Percentiles rank a stretch among this genome's conserved stretches.
Evolutionary conservation across 2,329 filamentous ascomycete species (phyloP).

Genomic region (Aspergillus piperis): DNA sequence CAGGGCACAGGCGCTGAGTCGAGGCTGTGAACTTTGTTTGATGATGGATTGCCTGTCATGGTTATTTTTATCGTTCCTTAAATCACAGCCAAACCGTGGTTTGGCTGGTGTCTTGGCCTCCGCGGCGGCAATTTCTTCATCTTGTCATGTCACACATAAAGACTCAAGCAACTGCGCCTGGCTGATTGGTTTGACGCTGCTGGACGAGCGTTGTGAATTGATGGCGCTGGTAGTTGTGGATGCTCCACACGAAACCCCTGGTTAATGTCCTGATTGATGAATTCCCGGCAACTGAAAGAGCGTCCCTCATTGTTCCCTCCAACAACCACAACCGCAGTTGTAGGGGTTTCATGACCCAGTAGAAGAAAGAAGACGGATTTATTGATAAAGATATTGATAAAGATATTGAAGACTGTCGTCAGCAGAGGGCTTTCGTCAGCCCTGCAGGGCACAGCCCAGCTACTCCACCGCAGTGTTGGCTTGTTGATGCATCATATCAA

Average conservation of each 20-base stretch:
- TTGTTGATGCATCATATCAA: background rate
- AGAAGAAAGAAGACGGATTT: background rate
- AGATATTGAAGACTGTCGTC: background rate
- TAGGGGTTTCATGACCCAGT: background rate
- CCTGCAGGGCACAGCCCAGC: background rate
- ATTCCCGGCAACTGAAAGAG: too few relatives aligned
- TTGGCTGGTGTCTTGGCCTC: background rate
- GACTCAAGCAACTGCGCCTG: background rate
- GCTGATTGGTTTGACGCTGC: background rate
- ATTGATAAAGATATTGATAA: background rate
- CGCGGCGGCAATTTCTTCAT: slow-evolving; percentile 7
- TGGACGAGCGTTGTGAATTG: background rate
- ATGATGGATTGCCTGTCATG: slow-evolving; percentile 5
- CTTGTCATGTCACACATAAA: slow-evolving; percentile 12
- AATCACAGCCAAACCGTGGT: slow-evolving; percentile 2
- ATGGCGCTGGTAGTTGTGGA: background rate
- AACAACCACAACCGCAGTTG: background rate
- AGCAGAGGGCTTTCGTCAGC: background rate
- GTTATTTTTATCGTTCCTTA: background rate
- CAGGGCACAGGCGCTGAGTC: slow-evolving; percentile 8
- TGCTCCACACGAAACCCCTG: background rate
- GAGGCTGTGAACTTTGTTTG: slow-evolving; percentile 8
- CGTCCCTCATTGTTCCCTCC: background rate
- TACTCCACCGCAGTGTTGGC: background rate
- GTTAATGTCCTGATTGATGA: background rate